Base-by-base conservation (phyloP, 768 basidiomycete species). In the Mycena latifolia region DNA sequence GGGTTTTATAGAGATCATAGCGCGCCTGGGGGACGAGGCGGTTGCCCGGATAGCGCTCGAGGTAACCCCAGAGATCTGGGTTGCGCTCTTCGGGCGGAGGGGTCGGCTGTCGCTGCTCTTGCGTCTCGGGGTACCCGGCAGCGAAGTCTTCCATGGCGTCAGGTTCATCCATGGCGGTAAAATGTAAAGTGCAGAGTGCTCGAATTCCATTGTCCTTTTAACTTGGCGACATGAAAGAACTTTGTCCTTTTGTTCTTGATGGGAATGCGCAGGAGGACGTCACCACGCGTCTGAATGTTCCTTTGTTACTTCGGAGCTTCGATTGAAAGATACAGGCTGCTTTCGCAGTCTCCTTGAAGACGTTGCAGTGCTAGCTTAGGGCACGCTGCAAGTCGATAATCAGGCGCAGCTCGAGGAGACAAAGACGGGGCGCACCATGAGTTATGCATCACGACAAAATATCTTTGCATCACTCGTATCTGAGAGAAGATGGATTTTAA, bases 1-100 rank as follows among this genome's bases (percentile, higher is more conserved):
- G 79, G 47, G 84, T 71, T 71, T 85, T 89, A 80, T 82, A 86
- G 65, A 93, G 85, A 70, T 92, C 91, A 57, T 92, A 84, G 22
- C 89, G 84, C 35, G 77, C 79, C 12, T 88, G 76, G 3, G 77
- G 70, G 27, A 80, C 66, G 66, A 63, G 33, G 17, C 12, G 7
- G 39, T 56, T 56, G 27, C 48, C 33, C 5, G 55, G 55, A 28
- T 55, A 54, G 52, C 45, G 56, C 4, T 55, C 18, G 52, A 65
- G 64, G 46, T 60, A 65, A 18, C 64, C 64, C 64, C 64, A 65
- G 33, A 65, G 62, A 17, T 22, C 15, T 6, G 55, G 39, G 37
- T 63, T 15, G 22, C 3, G 29, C 29, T 24, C 27, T 22, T 24
- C 39, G 28, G 50, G 39, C n/a, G 55, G 39, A 10, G 62, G 48